Percentiles rank a stretch among this genome's conserved stretches.
phyloP scores from a whole-genome alignment of 148 eudicot species.

The Rhododendron simsii region DNA sequence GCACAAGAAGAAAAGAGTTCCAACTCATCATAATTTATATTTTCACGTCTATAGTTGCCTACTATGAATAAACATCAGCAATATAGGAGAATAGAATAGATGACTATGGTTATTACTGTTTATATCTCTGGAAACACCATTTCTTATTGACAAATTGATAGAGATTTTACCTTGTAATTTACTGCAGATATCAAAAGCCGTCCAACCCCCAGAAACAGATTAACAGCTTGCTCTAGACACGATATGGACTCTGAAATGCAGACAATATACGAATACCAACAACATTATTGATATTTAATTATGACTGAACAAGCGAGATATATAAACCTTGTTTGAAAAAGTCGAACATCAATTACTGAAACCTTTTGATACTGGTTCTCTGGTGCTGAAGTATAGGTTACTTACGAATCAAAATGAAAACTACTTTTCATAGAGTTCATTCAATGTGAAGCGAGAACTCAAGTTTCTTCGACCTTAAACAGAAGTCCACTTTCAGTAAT shows the following conservation, averaged over 20 bases:
- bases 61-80: background rate
- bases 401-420: no score
- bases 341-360: no score
- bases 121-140: background rate
- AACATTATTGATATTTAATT: no score
- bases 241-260: slow-evolving; percentile 53
- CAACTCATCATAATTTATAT: background rate
- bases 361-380: no score
- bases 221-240: slow-evolving; percentile 64
- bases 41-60: background rate
- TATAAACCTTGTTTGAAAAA: no score
- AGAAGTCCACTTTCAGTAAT: no score
- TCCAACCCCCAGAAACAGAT: slow-evolving; percentile 74
- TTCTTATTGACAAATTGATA: background rate
- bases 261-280: no score
- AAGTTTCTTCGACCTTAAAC: no score
- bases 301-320: no score
- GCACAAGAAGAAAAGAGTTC: slow-evolving; percentile 10
- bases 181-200: slow-evolving; percentile 72
- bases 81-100: background rate
- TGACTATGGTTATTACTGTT: background rate
- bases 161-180: slow-evolving; percentile 64
- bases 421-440: no score
- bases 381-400: no score
- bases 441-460: no score